These are phyloP conservation scores for Fusarium domesticum DNA, from an alignment of 2,329 filamentous ascomycete genomes.

Conservation along the genomic window DNA sequence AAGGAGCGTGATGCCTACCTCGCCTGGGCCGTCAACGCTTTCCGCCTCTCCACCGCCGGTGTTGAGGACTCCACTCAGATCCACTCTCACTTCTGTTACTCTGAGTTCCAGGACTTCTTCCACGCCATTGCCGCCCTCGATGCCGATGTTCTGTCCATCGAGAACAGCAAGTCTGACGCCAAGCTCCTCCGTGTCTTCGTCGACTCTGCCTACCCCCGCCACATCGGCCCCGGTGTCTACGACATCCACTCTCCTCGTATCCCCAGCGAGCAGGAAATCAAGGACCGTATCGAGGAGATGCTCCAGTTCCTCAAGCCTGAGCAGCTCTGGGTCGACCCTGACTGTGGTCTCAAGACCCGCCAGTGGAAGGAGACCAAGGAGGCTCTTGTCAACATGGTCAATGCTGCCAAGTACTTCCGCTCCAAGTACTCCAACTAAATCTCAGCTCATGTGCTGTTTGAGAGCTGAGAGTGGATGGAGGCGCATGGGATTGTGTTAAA, in stretches of 20 bases:
- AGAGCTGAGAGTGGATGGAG: constrained; percentile 19
- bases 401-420: constrained; percentile 95
- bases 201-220: constrained; percentile 92
- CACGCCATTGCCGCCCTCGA: constrained; percentile 97
- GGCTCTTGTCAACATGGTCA: constrained; percentile 93
- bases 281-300: constrained; percentile 97
- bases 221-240: constrained; percentile 99
- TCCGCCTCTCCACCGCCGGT: constrained; percentile 91
- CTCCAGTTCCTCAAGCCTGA: constrained; percentile 94
- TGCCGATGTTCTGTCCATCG: constrained; percentile 96
- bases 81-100: constrained; percentile 99
- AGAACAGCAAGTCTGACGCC: constrained; percentile 99
- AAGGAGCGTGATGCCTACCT: constrained; percentile 97
- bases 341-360: constrained; percentile 98
- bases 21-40: constrained; percentile 94
- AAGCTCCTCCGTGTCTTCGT: constrained; percentile 99
- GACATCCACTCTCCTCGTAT: constrained; percentile 99
- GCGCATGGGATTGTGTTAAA: constrained; percentile 32
- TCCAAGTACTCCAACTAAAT: constrained; percentile 70
- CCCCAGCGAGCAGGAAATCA: constrained; percentile 96
- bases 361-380: constrained; percentile 99
- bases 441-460: constrained; percentile 17
- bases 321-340: constrained; percentile 99
- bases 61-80: constrained; percentile 97
- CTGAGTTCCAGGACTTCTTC: constrained; percentile 99